Conservation (phyloP, 148 eudicot genomes). For the Beta vulgaris region DNA sequence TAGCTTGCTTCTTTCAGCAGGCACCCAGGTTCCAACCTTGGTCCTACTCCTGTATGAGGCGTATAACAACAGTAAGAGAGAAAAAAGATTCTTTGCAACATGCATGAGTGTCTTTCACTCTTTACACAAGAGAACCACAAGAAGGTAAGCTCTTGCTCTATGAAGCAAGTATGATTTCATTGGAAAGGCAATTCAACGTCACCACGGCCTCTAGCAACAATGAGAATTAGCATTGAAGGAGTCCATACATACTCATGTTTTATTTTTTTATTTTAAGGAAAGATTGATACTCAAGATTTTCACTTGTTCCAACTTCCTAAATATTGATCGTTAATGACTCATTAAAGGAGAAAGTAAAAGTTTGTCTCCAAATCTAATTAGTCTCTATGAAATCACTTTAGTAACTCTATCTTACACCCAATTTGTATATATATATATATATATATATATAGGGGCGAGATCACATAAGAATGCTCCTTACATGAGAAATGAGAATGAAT, state of each 20-base stretch:
- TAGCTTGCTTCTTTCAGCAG: background rate
- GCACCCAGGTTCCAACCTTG: background rate
- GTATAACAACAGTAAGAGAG: background rate
- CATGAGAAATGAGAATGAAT: too few relatives aligned
- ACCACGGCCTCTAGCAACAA: background rate
- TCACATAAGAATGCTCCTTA: too few relatives aligned
- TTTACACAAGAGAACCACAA: background rate
- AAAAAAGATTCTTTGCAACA: background rate
- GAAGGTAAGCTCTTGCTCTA: background rate
- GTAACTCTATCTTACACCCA: too few relatives aligned
- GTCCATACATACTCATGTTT: background rate
- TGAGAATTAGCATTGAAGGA: background rate
- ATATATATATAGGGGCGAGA: too few relatives aligned
- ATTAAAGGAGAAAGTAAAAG: too few relatives aligned
- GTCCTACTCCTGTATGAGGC: background rate
- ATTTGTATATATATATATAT: too few relatives aligned
- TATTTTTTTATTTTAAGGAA: too few relatives aligned
- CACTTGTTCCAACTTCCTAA: too few relatives aligned
- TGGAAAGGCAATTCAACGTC: background rate
- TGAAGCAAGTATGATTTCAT: conserved; percentile 4
- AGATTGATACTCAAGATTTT: too few relatives aligned
- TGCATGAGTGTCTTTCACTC: background rate
- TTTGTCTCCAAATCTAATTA: too few relatives aligned
- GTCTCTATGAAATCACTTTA: too few relatives aligned
- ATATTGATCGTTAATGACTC: too few relatives aligned